Evolutionary conservation across 768 basidiomycete species (phyloP).

Genomic region (Rhodotorula kratochvilovae): DNA sequence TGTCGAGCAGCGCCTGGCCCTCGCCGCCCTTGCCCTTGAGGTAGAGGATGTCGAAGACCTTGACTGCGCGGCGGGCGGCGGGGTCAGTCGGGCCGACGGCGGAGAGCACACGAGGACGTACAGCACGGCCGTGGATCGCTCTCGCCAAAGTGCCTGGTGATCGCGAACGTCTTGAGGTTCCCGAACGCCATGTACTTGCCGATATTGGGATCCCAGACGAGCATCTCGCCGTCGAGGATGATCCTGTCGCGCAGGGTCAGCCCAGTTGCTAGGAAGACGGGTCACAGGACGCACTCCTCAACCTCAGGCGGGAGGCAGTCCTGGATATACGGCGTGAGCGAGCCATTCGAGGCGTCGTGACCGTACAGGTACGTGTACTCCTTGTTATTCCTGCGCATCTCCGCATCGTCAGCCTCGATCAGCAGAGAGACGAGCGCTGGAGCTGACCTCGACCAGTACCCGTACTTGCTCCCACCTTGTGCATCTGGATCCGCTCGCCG

Average conservation of each 20-base stretch:
- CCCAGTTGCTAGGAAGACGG: not conserved
- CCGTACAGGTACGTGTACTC: slow-evolving; percentile 91
- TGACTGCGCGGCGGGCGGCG: slow-evolving; percentile 58
- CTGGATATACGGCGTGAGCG: slow-evolving; percentile 81
- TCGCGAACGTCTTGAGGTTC: slow-evolving; percentile 83
- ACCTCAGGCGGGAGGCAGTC: slow-evolving; percentile 68
- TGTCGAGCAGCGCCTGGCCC: slow-evolving; percentile 63
- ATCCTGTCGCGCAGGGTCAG: slow-evolving; percentile 55
- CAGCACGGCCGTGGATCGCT: slow-evolving; percentile 84
- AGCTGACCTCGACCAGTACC: slow-evolving; percentile 78
- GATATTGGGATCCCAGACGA: slow-evolving; percentile 91
- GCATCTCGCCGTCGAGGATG: slow-evolving; percentile 95
- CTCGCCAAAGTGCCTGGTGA: slow-evolving; percentile 49
- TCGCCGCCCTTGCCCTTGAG: slow-evolving; percentile 59
- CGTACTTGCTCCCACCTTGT: slow-evolving; percentile 88
- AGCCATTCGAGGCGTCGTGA: slow-evolving; percentile 59
- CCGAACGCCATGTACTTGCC: slow-evolving; percentile 88
- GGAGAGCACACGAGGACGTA: slow-evolving; percentile 51
- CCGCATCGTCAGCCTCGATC: too few species aligned
- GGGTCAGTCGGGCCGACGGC: not conserved
- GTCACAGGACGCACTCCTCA: slow-evolving; percentile 71
- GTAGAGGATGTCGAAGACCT: slow-evolving; percentile 89
- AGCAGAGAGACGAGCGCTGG: too few species aligned
- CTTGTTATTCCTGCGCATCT: slow-evolving; percentile 67
- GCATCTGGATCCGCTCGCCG: slow-evolving; percentile 92